These are phyloP conservation scores for Cornus controversa DNA, from an alignment of 148 eudicot genomes.

Conservation along the genomic window DNA sequence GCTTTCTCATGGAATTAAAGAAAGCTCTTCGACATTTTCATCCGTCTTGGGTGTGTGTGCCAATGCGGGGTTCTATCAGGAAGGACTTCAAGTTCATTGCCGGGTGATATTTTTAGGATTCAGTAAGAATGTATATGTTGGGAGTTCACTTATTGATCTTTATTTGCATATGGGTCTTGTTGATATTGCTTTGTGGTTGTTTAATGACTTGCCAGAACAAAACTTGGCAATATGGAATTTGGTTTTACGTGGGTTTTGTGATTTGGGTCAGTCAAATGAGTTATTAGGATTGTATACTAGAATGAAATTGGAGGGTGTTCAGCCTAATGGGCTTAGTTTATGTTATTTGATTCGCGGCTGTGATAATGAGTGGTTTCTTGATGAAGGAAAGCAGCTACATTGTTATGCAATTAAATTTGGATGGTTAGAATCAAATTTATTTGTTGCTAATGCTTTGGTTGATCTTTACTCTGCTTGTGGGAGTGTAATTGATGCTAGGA, in stretches of 20 bases:
- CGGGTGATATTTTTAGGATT: constrained; percentile 62
- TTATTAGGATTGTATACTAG: constrained; percentile 31
- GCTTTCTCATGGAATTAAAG: constrained; percentile 47
- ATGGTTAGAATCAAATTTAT: constrained; percentile 42
- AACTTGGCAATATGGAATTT: constrained; percentile 65
- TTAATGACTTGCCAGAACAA: constrained; percentile 47
- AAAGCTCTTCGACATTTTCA: constrained; percentile 66
- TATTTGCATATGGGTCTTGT: constrained; percentile 57
- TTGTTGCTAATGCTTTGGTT: constrained; percentile 76
- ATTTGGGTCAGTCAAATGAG: constrained; percentile 47
- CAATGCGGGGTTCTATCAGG: constrained; percentile 32
- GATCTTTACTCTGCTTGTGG: constrained; percentile 81
- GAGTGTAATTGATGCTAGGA: constrained; percentile 45
- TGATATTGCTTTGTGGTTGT: constrained; percentile 50
- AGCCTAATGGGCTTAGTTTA: constrained; percentile 61
- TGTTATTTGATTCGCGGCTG: constrained; percentile 74
- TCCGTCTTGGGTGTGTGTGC: constrained; percentile 64
- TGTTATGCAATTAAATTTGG: constrained; percentile 62
- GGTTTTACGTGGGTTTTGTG: constrained; percentile 67
- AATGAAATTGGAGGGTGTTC: constrained; percentile 53
- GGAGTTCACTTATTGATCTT: constrained; percentile 62
- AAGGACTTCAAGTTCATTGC: constrained; percentile 66
- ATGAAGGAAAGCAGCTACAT: constrained; percentile 69
- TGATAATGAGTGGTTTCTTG: constrained; percentile 46
- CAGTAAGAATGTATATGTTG: constrained; percentile 50